These are phyloP conservation scores for Parasarocladium wereldwijsianum DNA, from an alignment of 2,329 filamentous ascomycete genomes.

Conservation along the genomic window DNA sequence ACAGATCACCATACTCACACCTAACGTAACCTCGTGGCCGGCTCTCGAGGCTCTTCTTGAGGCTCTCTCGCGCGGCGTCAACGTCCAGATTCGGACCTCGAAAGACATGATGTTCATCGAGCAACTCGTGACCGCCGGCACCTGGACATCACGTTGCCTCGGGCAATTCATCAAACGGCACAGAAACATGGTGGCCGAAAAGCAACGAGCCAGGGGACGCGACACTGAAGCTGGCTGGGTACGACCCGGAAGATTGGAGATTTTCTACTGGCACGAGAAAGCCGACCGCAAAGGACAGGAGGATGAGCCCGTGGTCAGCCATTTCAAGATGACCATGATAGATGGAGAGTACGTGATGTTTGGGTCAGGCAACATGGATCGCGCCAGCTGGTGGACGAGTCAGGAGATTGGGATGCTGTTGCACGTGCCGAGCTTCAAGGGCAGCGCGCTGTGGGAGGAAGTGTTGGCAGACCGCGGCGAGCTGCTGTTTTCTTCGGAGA, in stretches of 20 bases:
- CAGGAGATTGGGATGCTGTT: slow-evolving; percentile 64
- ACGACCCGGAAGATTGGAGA: slow-evolving; percentile 37
- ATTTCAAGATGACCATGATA: slow-evolving; percentile 64
- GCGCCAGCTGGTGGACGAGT: slow-evolving; percentile 76
- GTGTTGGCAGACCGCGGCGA: slow-evolving; percentile 22
- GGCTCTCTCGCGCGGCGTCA: slow-evolving; percentile 50
- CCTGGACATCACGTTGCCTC: slow-evolving; percentile 54
- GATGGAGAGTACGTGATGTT: slow-evolving; percentile 54
- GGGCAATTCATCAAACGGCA: slow-evolving; percentile 43
- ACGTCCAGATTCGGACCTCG: slow-evolving; percentile 54
- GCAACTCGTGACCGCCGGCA: slow-evolving; percentile 67
- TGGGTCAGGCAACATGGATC: slow-evolving; percentile 73
- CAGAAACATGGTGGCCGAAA: slow-evolving; percentile 11
- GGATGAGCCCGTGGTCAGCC: slow-evolving; percentile 55
- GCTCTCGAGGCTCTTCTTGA: slow-evolving; percentile 46
- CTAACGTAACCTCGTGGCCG: slow-evolving; percentile 57
- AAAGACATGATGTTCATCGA: slow-evolving; percentile 61
- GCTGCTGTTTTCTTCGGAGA: slow-evolving; percentile 16
- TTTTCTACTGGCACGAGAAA: slow-evolving; percentile 42
- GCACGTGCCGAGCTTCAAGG: slow-evolving; percentile 24
- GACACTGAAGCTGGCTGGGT: slow-evolving; percentile 9
- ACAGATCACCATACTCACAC: slow-evolving; percentile 57
- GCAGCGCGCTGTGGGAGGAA: slow-evolving; percentile 22
- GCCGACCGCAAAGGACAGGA: slow-evolving; percentile 12
- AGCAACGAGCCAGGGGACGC: neutral